These are phyloP conservation scores for Penicillium hesseltinei DNA, from an alignment of 2,329 filamentous ascomycete species.

Conservation along the genomic window DNA sequence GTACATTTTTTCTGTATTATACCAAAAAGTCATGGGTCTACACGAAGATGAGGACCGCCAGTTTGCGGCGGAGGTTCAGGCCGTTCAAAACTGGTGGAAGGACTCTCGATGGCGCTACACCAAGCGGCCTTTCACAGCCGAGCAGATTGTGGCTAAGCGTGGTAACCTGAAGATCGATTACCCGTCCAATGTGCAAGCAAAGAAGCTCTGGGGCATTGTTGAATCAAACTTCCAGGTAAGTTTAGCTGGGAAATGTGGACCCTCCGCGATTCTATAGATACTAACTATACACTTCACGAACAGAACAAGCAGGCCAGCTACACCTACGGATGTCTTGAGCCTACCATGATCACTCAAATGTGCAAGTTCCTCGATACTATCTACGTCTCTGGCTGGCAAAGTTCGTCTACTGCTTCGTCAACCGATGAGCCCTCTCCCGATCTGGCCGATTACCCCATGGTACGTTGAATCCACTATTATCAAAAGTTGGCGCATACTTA, in stretches of 20 bases:
- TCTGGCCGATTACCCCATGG: conserved; percentile 95
- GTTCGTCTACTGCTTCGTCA: conserved; percentile 89
- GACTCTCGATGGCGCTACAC: conserved; percentile 91
- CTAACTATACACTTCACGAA: conserved; percentile 13
- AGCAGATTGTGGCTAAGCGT: conserved; percentile 95
- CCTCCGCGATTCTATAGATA: not conserved
- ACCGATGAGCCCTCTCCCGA: conserved; percentile 96
- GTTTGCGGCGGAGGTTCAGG: conserved; percentile 78
- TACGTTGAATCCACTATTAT: conserved; percentile 42
- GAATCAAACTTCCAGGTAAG: conserved; percentile 79
- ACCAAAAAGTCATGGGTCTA: conserved; percentile 38
- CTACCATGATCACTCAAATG: conserved; percentile 99
- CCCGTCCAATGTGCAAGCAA: conserved; percentile 80
- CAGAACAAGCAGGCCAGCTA: conserved; percentile 82
- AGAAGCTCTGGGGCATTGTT: conserved; percentile 92
- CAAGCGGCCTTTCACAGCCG: conserved; percentile 87
- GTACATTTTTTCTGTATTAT: conserved; percentile 11
- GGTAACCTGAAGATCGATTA: conserved; percentile 89
- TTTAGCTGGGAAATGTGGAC: conserved; percentile 17
- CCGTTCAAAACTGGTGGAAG: conserved; percentile 91
- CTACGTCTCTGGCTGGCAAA: conserved; percentile 99
- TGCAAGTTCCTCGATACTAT: conserved; percentile 97
- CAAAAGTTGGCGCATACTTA: conserved; percentile 14
- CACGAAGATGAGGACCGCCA: conserved; percentile 68
- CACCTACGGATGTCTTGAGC: conserved; percentile 96